Base-by-base conservation (phyloP, 2,329 filamentous ascomycete species). In the Ophiocordyceps robertsii region DNA sequence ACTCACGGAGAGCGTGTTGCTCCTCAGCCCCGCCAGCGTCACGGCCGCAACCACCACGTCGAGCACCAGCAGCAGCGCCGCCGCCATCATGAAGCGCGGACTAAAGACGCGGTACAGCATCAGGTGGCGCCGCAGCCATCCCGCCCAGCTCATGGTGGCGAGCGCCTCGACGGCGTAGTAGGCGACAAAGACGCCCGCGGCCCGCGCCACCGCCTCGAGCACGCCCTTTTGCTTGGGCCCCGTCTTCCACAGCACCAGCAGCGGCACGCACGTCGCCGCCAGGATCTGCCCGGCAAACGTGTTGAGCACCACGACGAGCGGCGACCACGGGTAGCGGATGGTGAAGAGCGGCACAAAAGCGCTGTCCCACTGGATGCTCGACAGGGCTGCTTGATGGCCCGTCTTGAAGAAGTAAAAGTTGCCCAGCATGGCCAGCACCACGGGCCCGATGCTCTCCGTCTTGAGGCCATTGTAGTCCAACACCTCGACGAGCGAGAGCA, bases 371-470 rank as follows among this genome's bases (percentile, higher is more conserved):
- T 98, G 92, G 56, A 98, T 90, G 50, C 80, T 85, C 51, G 81
- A 75, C 21, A 95, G 73, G 0, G 80, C 83, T 12, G 90, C 90
- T 63, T 96, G 90, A 62, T 98, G 92, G 47, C 92, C 92, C 0
- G 92, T 98, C 58, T 94, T 95, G 77, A 98, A 98, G 69, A 81
- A 98, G 67, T 95, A 82, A 63, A 90, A 94, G 54, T 84, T 87
- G 46, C 89, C 92, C 1, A 98, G 76, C n/a, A 96, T 66, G 11
- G 80, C 90, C 24, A 96, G 75, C 48, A 93, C 72, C 33, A 92
- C 68, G 17, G 92, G 89, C 0, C 88, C 90, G 52, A 96, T 83
- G 7, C 87, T 72, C 37, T 79, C 80, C 39, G 75, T 68, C 14
- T 80, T 77, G 33, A 82, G 59, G 46, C 64, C 59, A 55, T 77